Conservation (phyloP, 2,329 filamentous ascomycete genomes). For the Cyclaneusma minus region DNA sequence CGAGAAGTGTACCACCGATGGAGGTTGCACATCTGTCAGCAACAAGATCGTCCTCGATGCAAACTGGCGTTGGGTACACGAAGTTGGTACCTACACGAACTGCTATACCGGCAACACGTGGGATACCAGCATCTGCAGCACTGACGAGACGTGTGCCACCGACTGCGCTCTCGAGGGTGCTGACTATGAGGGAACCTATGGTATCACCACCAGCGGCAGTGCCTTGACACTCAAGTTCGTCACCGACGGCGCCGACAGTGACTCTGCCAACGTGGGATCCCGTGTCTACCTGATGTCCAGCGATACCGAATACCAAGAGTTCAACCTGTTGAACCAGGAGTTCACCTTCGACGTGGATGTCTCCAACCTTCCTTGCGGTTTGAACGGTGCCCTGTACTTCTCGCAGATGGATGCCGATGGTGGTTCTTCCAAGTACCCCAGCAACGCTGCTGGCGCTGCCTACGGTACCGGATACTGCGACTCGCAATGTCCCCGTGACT, state of each 20-base stretch:
- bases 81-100: constrained; percentile 23
- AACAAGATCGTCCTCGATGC: constrained; percentile 36
- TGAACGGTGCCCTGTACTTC: constrained; percentile 59
- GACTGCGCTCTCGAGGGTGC: constrained; percentile 38
- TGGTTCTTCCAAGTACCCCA: constrained; percentile 31
- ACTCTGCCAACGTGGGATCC: constrained; percentile 32
- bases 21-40: constrained; percentile 29
- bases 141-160: constrained; percentile 26
- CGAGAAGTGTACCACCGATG: constrained; percentile 30
- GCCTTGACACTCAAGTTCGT: constrained; percentile 40
- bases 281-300: constrained; percentile 50
- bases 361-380: constrained; percentile 49
- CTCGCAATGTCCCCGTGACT: constrained; percentile 36
- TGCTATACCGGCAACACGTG: constrained; percentile 28
- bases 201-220: constrained; percentile 34
- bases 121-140: constrained; percentile 25
- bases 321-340: constrained; percentile 50
- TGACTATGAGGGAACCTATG: constrained; percentile 34
- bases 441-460: constrained; percentile 39
- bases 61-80: constrained; percentile 44
- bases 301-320: constrained; percentile 46
- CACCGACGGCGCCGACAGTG: constrained; percentile 31
- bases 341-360: constrained; percentile 62
- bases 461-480: constrained; percentile 52
- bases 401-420: constrained; percentile 47